Evolutionary conservation across 768 basidiomycete species (phyloP).

Genomic region (Omphalotus guepiniiformis): DNA sequence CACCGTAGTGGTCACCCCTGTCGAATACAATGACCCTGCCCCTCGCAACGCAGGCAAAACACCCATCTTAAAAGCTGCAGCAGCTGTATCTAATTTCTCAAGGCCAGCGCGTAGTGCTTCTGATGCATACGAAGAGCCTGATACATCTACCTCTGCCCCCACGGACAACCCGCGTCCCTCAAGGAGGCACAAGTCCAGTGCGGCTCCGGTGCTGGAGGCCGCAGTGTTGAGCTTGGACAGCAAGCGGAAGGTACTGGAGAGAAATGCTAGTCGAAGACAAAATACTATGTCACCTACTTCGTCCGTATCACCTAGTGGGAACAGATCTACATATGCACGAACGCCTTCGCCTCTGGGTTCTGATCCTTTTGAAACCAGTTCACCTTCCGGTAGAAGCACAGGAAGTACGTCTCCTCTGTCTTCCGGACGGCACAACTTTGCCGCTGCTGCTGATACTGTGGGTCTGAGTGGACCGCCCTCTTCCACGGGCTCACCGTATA

Average conservation of each 20-base stretch:
- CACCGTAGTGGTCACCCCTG: constrained; percentile 52
- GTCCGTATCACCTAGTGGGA: no score
- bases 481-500: no score
- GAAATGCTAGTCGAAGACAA: constrained; percentile 43
- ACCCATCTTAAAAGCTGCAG: constrained; percentile 40
- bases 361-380: background rate
- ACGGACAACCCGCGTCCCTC: constrained; percentile 14
- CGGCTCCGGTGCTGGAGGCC: constrained; percentile 4
- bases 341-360: background rate
- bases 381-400: background rate
- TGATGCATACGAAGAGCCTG: background rate
- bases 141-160: constrained; percentile 33
- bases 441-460: no score
- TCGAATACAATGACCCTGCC: constrained; percentile 22
- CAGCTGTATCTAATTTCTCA: constrained; percentile 57
- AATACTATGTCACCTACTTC: constrained; percentile 12
- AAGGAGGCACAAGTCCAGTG: constrained; percentile 8
- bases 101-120: constrained; percentile 57
- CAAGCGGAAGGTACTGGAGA: constrained; percentile 50
- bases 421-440: no score
- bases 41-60: constrained; percentile 15
- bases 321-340: no score
- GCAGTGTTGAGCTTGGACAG: constrained; percentile 33
- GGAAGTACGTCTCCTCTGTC: no score
- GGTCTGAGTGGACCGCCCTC: no score